Percentiles rank a stretch among this genome's conserved stretches.
Evolutionary conservation across 768 basidiomycete genomes (phyloP).

Genomic region (Collybiopsis luxurians): DNA sequence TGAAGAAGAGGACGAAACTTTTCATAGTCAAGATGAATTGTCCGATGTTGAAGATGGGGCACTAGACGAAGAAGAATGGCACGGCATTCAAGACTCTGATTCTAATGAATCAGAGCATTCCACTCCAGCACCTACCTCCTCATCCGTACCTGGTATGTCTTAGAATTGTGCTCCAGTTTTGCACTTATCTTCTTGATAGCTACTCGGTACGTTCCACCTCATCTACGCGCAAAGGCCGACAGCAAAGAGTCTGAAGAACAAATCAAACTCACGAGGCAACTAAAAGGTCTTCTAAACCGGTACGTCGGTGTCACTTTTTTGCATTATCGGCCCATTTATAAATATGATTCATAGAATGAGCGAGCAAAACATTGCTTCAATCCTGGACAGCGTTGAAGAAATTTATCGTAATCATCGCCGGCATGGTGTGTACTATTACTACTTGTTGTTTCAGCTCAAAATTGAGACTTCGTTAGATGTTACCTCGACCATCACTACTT

Average conservation of each 20-base stretch:
- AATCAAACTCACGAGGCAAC: conserved; percentile 64
- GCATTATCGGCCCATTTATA: neutral
- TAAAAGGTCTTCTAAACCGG: conserved; percentile 91
- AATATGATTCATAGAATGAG: conserved; percentile 58
- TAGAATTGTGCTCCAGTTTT: conserved; percentile 7
- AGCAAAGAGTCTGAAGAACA: conserved; percentile 34
- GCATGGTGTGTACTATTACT: conserved; percentile 51
- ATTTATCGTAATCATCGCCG: conserved; percentile 75
- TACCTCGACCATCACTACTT: conserved; percentile 68
- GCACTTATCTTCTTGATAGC: conserved; percentile 22
- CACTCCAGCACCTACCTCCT: conserved; percentile 19
- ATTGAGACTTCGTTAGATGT: conserved; percentile 53
- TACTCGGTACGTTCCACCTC: conserved; percentile 77
- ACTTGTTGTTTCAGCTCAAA: neutral
- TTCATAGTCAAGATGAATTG: conserved; percentile 26
- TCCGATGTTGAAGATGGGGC: conserved; percentile 26
- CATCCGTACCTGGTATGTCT: conserved; percentile 11
- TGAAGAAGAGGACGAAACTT: conserved; percentile 15
- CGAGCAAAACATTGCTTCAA: conserved; percentile 81
- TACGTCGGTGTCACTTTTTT: conserved; percentile 24
- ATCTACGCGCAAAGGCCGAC: conserved; percentile 48
- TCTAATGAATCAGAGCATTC: conserved; percentile 23
- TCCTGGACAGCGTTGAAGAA: conserved; percentile 71
- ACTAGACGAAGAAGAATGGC: conserved; percentile 35
- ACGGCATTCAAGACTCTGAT: conserved; percentile 26